A percentile compares a stretch with the other conserved stretches of the same genome.
phyloP scores from a whole-genome alignment of 129 eudicot genomes.

The Flaveria sonorensis region DNA sequence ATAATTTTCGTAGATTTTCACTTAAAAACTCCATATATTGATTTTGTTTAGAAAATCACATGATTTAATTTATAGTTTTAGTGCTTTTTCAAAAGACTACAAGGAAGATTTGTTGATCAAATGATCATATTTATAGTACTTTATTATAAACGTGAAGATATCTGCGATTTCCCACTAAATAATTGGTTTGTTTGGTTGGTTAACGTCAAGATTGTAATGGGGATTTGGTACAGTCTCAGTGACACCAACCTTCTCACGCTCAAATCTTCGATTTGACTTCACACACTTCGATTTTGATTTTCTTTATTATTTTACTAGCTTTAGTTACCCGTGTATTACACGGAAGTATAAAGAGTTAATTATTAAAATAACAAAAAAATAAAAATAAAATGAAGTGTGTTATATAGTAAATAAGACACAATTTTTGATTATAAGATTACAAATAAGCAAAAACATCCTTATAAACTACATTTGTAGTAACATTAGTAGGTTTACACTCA shows the following conservation, averaged over 20 bases:
- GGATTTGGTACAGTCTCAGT: conserved; percentile 37
- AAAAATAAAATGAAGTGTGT: too few species aligned
- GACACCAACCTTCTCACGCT: conserved; percentile 47
- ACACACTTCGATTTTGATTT: conserved; percentile 39
- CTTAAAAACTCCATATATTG: too few species aligned
- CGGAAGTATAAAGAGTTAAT: too few species aligned
- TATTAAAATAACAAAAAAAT: too few species aligned
- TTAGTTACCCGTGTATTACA: too few species aligned
- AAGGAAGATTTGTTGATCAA: not conserved
- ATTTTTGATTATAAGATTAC: too few species aligned
- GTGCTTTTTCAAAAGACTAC: not conserved
- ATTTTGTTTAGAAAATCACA: too few species aligned
- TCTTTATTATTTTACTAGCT: conserved; percentile 8
- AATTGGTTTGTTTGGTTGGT: conserved; percentile 1
- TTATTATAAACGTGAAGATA: not conserved
- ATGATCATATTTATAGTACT: not conserved
- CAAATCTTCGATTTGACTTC: conserved; percentile 39
- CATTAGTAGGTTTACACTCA: too few species aligned
- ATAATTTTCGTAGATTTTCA: too few species aligned
- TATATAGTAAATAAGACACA: too few species aligned
- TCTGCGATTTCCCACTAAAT: not conserved
- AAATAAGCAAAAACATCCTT: too few species aligned
- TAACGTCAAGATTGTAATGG: conserved; percentile 32
- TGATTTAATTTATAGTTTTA: not conserved
- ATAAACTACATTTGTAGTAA: too few species aligned